Evolutionary conservation across 345 rosid genomes (phyloP).

Genomic region (Alliaria petiolata): DNA sequence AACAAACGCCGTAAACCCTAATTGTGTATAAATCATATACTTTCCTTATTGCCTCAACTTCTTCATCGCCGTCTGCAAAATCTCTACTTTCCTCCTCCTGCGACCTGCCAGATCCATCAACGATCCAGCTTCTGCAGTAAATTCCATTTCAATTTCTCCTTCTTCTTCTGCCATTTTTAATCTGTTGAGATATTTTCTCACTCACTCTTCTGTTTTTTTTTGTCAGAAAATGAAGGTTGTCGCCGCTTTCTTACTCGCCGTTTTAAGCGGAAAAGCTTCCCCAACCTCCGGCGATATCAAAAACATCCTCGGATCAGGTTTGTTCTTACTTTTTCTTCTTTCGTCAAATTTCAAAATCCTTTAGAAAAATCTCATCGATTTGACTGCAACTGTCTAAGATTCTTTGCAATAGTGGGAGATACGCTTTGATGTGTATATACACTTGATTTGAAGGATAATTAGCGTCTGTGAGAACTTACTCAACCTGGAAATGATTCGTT

Average conservation of each 20-base stretch:
- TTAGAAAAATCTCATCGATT: not conserved
- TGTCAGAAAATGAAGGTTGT: slow-evolving; percentile 59
- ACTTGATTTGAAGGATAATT: too few relatives aligned
- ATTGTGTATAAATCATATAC: not conserved
- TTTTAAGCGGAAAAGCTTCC: slow-evolving; percentile 55
- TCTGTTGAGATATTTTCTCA: not conserved
- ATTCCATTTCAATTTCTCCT: not conserved
- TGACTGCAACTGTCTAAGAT: not conserved
- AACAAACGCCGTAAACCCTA: slow-evolving; percentile 11
- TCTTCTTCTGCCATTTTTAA: not conserved
- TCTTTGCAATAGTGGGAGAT: not conserved
- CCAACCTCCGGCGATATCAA: slow-evolving; percentile 59
- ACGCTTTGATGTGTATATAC: too few relatives aligned
- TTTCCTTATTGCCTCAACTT: not conserved
- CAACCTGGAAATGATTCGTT: too few relatives aligned
- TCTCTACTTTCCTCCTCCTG: not conserved
- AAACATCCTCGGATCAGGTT: slow-evolving; percentile 66
- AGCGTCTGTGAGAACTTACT: too few relatives aligned
- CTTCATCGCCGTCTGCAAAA: slow-evolving; percentile 9
- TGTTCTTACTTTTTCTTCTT: not conserved
- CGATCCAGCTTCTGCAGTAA: not conserved
- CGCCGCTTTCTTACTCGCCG: slow-evolving; percentile 73
- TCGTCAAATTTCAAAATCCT: too few relatives aligned
- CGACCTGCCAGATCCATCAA: slow-evolving; percentile 6
- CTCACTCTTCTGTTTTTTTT: not conserved